Percentiles rank a stretch among this genome's conserved stretches.
phyloP scores from a whole-genome alignment of 768 basidiomycete genomes.

The Hydnum rufescens region DNA sequence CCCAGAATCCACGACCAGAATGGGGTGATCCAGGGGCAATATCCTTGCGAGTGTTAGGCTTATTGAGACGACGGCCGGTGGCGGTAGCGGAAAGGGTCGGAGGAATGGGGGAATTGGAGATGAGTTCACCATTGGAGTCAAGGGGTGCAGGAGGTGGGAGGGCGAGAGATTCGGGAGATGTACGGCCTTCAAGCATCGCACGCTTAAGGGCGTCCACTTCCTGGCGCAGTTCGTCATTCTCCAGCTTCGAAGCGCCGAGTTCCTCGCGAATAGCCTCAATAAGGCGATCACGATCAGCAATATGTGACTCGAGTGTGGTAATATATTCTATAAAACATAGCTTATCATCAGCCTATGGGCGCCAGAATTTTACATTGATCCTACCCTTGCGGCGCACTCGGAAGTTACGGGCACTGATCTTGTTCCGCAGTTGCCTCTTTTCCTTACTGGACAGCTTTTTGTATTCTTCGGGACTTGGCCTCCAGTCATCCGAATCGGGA shows the following conservation, averaged over 20 bases:
- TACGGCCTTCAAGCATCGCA: slow-evolving; percentile 49
- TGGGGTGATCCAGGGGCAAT: slow-evolving; percentile 38
- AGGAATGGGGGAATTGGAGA: slow-evolving; percentile 7
- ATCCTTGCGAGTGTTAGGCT: slow-evolving; percentile 62
- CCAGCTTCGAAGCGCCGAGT: slow-evolving; percentile 54
- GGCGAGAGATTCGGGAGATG: slow-evolving; percentile 17
- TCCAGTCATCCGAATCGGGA: slow-evolving; percentile 52
- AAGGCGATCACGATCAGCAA: slow-evolving; percentile 78
- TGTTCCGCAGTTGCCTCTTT: slow-evolving; percentile 89
- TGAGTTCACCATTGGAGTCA: neutral
- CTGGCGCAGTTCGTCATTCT: slow-evolving; percentile 66
- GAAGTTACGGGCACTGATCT: slow-evolving; percentile 91
- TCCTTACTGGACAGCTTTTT: slow-evolving; percentile 90
- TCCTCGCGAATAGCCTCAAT: slow-evolving; percentile 75
- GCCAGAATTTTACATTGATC: neutral
- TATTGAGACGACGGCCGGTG: slow-evolving; percentile 23
- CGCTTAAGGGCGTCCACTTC: slow-evolving; percentile 59
- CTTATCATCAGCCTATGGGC: too few species aligned
- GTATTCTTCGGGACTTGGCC: slow-evolving; percentile 81
- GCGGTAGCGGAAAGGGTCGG: slow-evolving; percentile 10
- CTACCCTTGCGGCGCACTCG: slow-evolving; percentile 82
- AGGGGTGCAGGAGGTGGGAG: slow-evolving; percentile 20
- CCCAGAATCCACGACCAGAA: slow-evolving; percentile 56
- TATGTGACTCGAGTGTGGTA: slow-evolving; percentile 77
- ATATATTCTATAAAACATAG: slow-evolving; percentile 57